Evolutionary conservation across 176 grass and related monocot species (phyloP), one percentile per base, ranked within the genome.

Genomic region (Cenchrus fungigraminus): DNA sequence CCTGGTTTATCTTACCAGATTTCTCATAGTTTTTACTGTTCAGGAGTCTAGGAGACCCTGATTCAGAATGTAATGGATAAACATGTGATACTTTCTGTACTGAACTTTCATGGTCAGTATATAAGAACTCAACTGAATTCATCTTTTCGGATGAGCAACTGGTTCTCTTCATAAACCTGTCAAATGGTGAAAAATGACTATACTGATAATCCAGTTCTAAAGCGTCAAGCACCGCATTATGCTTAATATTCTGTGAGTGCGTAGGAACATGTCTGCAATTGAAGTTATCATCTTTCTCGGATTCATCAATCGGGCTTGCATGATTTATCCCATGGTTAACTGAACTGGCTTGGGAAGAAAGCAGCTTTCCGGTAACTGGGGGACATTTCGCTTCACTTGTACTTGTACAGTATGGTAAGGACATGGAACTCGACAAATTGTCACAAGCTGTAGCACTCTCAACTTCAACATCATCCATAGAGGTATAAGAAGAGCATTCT

Each of bases 401-500:
- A 62, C 58, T 82, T 44, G 34, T 44, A 88, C 61, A 47, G 63
- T 40, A 81, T 63, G 80, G 69, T 22, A 83, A 90, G 68, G 68
- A 69, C 77, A 81, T 76, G 43, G 86, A 88, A 84, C 73, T 59
- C 58, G 86, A 28, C 78, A 81, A 74, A 84, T 78, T 72, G 71
- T 56, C 71, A 81, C 64, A 71, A 72, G 66, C 42, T 58, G 61
- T 72, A 74, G 73, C 53, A 82, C 71, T 70, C 56, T 87, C 84
- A 83, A 76, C 19, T 70, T 90, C 86, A 76, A 58, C 79, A 87
- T 94, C 93, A 9, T 94, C 93, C 82, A 83, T 63, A 80, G 93
- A 98, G 84, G 88, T 83, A 92, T 77, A 88, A 66, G 84, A 97
- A 75, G 95, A 97, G 72, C 79, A 89, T 45, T 88, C 94, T 43